phyloP scores from a whole-genome alignment of 495 filamentous ascomycete genomes.

The Bacidia gigantensis region DNA sequence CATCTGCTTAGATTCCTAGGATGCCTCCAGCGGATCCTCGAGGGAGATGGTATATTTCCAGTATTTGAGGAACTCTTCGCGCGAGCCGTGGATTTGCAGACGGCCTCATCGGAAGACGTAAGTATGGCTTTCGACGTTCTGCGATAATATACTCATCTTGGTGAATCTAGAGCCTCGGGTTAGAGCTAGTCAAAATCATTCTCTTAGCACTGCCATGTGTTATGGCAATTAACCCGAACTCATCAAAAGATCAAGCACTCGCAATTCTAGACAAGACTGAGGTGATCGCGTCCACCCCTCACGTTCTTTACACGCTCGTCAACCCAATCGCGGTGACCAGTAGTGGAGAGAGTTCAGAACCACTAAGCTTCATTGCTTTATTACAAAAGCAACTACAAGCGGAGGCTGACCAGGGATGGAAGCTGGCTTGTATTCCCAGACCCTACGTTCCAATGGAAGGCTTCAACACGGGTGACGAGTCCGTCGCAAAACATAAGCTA shows the following conservation, averaged over 20 bases:
- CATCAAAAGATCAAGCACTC: conserved; percentile 52
- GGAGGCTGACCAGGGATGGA: conserved; percentile 59
- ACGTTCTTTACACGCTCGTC: conserved; percentile 67
- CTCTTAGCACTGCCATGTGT: conserved; percentile 86
- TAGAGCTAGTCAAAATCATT: conserved; percentile 93
- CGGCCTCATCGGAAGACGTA: conserved; percentile 79
- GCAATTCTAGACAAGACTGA: conserved; percentile 84
- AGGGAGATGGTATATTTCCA: conserved; percentile 75
- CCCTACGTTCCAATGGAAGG: conserved; percentile 56
- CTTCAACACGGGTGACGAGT: conserved; percentile 31
- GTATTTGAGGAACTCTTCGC: conserved; percentile 74
- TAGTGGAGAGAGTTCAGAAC: conserved; percentile 35
- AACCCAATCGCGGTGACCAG: conserved; percentile 57
- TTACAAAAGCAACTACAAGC: conserved; percentile 72
- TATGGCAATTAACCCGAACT: conserved; percentile 54
- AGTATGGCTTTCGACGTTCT: conserved; percentile 22
- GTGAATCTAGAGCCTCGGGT: conserved; percentile 37
- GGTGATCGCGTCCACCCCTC: conserved; percentile 73
- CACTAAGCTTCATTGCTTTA: conserved; percentile 62
- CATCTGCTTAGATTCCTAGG: conserved; percentile 75
- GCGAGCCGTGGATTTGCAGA: conserved; percentile 77
- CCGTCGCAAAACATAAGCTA: conserved; percentile 49
- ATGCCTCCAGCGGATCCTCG: conserved; percentile 62
- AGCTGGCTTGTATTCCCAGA: conserved; percentile 66
- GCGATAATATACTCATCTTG: neutral